Percentiles rank a stretch among this genome's conserved stretches.
Evolutionary conservation across 129 eudicot genomes (phyloP).

Genomic region (Pseudognaphalium luteoalbum): DNA sequence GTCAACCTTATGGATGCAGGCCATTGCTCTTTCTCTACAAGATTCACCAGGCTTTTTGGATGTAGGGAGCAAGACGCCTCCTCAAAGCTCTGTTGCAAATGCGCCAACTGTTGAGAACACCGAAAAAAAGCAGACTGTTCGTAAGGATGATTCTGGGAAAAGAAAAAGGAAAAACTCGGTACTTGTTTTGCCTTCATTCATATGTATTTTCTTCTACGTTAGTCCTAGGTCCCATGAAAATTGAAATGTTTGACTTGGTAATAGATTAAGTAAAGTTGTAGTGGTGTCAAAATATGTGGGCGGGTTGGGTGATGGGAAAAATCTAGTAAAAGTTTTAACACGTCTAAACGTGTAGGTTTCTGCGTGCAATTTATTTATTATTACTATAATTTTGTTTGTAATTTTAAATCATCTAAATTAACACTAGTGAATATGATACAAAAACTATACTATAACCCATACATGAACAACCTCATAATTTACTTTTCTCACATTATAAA

Average conservation of each 20-base stretch:
- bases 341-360: background rate
- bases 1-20: slow-evolving; percentile 52
- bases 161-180: slow-evolving; percentile 69
- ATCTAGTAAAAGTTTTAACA: background rate
- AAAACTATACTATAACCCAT: background rate
- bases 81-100: slow-evolving; percentile 36
- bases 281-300: background rate
- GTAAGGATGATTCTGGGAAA: slow-evolving; percentile 53
- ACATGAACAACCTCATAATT: background rate
- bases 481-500: background rate
- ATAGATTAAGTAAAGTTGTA: slow-evolving; percentile 11
- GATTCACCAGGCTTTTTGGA: slow-evolving; percentile 58
- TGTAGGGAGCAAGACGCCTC: slow-evolving; percentile 30
- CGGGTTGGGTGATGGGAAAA: background rate
- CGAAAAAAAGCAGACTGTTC: slow-evolving; percentile 32
- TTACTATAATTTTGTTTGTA: background rate
- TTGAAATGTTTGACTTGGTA: slow-evolving; percentile 14
- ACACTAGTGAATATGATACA: background rate
- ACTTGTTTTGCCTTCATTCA: slow-evolving; percentile 6
- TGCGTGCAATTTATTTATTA: no score
- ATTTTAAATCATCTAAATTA: no score
- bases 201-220: background rate
- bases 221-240: slow-evolving; percentile 5
- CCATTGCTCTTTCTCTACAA: slow-evolving; percentile 87
- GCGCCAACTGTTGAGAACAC: slow-evolving; percentile 13